Conservation (phyloP, 345 rosid species). For the Cardamine occulta region DNA sequence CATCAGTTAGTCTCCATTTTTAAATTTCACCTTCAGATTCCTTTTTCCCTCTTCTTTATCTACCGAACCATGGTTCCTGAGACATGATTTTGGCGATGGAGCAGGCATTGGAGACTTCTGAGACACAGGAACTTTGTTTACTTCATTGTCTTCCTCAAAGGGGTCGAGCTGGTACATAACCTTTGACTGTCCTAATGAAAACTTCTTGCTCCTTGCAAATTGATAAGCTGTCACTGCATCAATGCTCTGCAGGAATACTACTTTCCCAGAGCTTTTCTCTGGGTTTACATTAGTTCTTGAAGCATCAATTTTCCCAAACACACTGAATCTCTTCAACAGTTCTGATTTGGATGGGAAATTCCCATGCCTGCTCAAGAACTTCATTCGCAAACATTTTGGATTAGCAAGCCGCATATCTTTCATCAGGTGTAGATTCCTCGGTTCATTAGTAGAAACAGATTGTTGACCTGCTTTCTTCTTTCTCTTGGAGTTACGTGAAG, state of each 20-base stretch:
- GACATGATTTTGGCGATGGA: constrained; percentile 35
- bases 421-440: constrained; percentile 19
- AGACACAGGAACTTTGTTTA: not conserved
- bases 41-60: constrained; percentile 19
- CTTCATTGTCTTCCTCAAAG: constrained; percentile 22
- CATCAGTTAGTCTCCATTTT: constrained; percentile 21
- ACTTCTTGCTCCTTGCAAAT: constrained; percentile 44
- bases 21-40: constrained; percentile 27
- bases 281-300: constrained; percentile 35
- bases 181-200: constrained; percentile 33
- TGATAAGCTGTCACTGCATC: constrained; percentile 46
- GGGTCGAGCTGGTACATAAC: constrained; percentile 28
- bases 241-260: constrained; percentile 40
- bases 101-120: not conserved
- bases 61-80: constrained; percentile 21
- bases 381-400: constrained; percentile 44
- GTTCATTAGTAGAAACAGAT: constrained; percentile 22
- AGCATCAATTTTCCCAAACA: constrained; percentile 44
- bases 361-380: constrained; percentile 32
- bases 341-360: constrained; percentile 39
- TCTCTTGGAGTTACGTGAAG: constrained; percentile 28
- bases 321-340: constrained; percentile 41
- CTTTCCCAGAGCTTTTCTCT: constrained; percentile 28
- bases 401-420: constrained; percentile 32
- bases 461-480: constrained; percentile 28